Evolutionary conservation across 192 early-diverging fungal genomes (phyloP).

Genomic region (Coemansia sp.): DNA sequence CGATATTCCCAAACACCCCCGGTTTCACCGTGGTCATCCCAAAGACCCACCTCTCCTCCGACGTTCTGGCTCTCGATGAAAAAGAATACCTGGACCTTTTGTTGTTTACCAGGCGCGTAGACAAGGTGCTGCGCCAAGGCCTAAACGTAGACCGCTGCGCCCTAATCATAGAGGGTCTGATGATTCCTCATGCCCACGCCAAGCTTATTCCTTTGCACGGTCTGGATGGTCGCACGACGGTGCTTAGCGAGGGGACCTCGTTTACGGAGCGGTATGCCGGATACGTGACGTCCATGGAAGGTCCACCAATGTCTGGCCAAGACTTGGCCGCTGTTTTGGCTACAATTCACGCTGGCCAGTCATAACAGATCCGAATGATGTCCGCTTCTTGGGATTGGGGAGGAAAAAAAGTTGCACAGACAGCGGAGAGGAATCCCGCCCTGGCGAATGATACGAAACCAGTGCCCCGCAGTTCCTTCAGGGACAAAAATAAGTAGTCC

Average conservation of each 20-base stretch:
- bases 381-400: neutral
- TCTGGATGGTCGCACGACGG: conserved; percentile 5
- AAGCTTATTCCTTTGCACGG: conserved; percentile 36
- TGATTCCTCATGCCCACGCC: conserved; percentile 30
- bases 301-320: conserved; percentile 15
- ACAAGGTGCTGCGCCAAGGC: conserved; percentile 21
- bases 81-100: conserved; percentile 16
- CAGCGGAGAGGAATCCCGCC: neutral
- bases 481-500: neutral
- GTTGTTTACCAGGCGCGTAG: conserved; percentile 33
- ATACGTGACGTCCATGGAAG: conserved; percentile 26
- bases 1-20: conserved; percentile 32
- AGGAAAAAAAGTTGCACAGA: neutral
- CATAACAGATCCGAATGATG: neutral
- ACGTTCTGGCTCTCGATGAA: conserved; percentile 31
- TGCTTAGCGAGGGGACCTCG: conserved; percentile 20
- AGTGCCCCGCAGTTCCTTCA: neutral
- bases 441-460: neutral
- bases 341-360: conserved; percentile 9
- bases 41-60: conserved; percentile 18
- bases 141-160: conserved; percentile 35
- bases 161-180: conserved; percentile 27
- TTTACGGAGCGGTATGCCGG: conserved; percentile 21
- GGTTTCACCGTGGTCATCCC: conserved; percentile 36
- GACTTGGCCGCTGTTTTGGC: conserved; percentile 12